phyloP scores from a whole-genome alignment of 176 grass and related monocot species.

The Cenchrus americanus region DNA sequence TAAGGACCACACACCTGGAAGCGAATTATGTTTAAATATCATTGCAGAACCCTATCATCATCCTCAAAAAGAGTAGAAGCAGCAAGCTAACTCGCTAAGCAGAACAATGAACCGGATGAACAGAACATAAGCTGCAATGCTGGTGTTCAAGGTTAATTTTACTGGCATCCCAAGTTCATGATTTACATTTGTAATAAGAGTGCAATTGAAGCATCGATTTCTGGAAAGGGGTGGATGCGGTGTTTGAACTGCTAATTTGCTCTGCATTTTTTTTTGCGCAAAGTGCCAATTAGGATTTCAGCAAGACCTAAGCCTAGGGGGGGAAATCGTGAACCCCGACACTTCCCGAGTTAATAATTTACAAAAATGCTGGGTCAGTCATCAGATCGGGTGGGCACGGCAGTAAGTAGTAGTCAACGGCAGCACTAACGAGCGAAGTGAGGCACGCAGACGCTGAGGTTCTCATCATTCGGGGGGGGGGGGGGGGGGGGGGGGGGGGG shows the following conservation, averaged over 20 bases:
- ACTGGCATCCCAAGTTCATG: not conserved
- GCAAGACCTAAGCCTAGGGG: not conserved
- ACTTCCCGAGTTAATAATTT: not conserved
- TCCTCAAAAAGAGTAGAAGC: not conserved
- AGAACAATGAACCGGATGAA: conserved; percentile 12
- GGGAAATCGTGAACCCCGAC: not conserved
- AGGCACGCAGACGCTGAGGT: not conserved
- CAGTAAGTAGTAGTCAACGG: not conserved
- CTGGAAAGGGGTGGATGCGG: not conserved
- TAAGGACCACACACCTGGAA: conserved; percentile 62
- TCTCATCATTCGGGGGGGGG: too few species aligned
- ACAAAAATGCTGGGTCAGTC: not conserved
- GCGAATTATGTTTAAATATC: conserved; percentile 17
- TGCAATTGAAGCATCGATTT: not conserved
- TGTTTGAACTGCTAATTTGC: not conserved
- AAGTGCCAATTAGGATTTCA: not conserved
- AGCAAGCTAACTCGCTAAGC: not conserved
- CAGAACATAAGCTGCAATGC: not conserved
- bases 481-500: too few species aligned
- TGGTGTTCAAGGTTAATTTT: conserved; percentile 5
- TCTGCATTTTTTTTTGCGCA: not conserved
- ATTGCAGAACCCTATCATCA: not conserved
- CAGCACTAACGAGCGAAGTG: not conserved
- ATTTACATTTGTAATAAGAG: not conserved
- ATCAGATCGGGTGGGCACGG: too few species aligned